Base-by-base conservation (phyloP, 2,329 filamentous ascomycete species). In the Penicillium capsulatum region DNA sequence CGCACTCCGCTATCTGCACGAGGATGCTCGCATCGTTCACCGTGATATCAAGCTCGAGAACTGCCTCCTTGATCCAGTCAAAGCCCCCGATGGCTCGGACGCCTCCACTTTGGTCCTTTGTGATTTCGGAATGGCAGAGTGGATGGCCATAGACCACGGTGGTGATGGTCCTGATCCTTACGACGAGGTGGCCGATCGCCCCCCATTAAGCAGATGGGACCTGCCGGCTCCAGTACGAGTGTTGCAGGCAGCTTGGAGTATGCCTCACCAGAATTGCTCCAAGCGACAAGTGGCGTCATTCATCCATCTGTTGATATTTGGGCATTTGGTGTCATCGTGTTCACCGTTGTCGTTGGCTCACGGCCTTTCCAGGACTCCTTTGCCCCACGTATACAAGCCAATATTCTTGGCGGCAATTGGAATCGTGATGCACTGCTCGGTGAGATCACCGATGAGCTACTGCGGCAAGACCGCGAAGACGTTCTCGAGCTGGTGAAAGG, bases 11-110 rank as follows among this genome's bases (percentile, higher is more conserved):
- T 84, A 84, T 56, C 65, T 84, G 7, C 81, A 84, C 55, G 77
- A 83, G 57, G 81, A 84, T 54, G 77, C 81, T 16, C 73, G 75
- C 17, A 73, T 84, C 17, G 79, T 83, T 16, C 81, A 84, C 55
- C 72, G 81, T 33, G 81, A 84, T 57, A 74, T 84, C 56, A 84
- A 84, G 58, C 72, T 84, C 16, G 81, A 84, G 55, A 84, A 84
- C 48, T 83, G 80, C 49, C 72, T 84, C 2, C 54, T 84, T 24
- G 78, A 83, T 50, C 73, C 76, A 48, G 66, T 73, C 13, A 65
- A 65, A 4, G 64, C 69, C 3, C 58, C 70, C 6, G 70, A 73
- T 4, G 70, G 69, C 7, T 61, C 59, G 1, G 67, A 74, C 26
- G 71, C 74, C 11, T 79, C 77, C 7, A 73, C 74, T 24, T 55